Evolutionary conservation across 495 filamentous ascomycete genomes (phyloP).

Genomic region (Tuber indicum): DNA sequence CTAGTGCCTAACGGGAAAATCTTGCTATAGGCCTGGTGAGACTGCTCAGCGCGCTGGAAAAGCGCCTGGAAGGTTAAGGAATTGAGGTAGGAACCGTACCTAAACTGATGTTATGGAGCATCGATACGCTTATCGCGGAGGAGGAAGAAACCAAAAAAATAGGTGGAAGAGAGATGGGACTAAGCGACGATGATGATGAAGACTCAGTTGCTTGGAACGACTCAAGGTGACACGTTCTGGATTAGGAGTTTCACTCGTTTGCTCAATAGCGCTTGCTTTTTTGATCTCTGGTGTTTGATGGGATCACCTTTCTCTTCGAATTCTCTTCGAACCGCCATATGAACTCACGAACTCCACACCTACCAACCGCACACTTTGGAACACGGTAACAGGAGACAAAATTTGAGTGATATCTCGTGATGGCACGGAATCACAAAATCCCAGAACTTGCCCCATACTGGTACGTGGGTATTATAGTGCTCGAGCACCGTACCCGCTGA

Average conservation of each 20-base stretch:
- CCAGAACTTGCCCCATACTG: neutral
- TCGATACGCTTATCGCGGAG: constrained; percentile 35
- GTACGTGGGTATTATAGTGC: neutral
- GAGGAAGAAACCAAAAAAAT: constrained; percentile 34
- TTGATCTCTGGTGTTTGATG: neutral
- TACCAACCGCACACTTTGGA: neutral
- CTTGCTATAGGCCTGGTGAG: constrained; percentile 5
- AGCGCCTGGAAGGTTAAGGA: constrained; percentile 34
- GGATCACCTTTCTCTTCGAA: neutral
- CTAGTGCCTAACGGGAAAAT: neutral
- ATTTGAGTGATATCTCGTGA: neutral
- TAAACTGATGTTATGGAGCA: constrained; percentile 33
- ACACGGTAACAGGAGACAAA: neutral
- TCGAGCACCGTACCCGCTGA: neutral
- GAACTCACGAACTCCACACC: neutral
- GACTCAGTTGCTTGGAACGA: neutral
- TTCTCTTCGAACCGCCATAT: neutral
- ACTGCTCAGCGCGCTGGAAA: constrained; percentile 29
- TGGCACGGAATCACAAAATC: neutral
- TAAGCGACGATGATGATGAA: constrained; percentile 19
- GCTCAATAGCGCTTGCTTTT: neutral
- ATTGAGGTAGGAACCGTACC: constrained; percentile 26
- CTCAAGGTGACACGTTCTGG: neutral
- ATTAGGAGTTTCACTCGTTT: neutral
- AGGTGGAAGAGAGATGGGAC: constrained; percentile 38